Evolutionary conservation across 805 yeast genomes (phyloP), one percentile per base, ranked within the genome.

Genomic region (Lachancea nothofagi): DNA sequence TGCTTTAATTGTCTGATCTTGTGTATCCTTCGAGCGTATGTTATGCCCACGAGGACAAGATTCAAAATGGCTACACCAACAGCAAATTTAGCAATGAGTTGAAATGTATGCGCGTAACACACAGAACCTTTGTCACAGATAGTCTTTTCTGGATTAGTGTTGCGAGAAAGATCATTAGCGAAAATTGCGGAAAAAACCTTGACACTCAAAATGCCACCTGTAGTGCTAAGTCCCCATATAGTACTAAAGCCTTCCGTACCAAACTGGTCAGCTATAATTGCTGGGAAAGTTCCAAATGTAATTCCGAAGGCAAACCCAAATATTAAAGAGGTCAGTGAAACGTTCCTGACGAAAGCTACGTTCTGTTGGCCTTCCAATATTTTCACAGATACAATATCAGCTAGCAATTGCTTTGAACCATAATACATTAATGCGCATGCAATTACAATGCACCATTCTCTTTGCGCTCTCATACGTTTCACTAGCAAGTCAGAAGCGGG

Each of bases 251-350:
- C 72, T 5, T 62, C 67, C 0, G 84, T 72, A 2, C 89, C 89
- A 62, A 81, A 82, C 10, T 69, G 64, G 46, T 83, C 94, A 0
- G 88, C 88, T 21, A 82, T 69, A 2, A 81, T 70, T 1, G 89
- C 82, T 3, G 94, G 94, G 55, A 78, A 79, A 0, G 81, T 74
- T 0, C 90, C 90, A 62, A 79, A 82, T 3, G 76, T 60, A 20
- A 82, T 66, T 0, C 94, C 94, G 61, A 80, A 83, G 15, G 84
- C 72, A 23, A 69, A 64, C 0, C 93, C 93, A 39, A 76, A 68
- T 4, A 78, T 52, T 3, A 70, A 61, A 0, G 88, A 80, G 2
- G 80, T 61, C 2, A 72, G 9, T 0, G 72, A 60, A 2, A 83
- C 58, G 20, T 69, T 61, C 3, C 62, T 61, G 14, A 72, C 51